Evolutionary conservation across 371 early-diverging fungal genomes (phyloP), one percentile per base, ranked within the genome.

Genomic region (Mucor indicus): DNA sequence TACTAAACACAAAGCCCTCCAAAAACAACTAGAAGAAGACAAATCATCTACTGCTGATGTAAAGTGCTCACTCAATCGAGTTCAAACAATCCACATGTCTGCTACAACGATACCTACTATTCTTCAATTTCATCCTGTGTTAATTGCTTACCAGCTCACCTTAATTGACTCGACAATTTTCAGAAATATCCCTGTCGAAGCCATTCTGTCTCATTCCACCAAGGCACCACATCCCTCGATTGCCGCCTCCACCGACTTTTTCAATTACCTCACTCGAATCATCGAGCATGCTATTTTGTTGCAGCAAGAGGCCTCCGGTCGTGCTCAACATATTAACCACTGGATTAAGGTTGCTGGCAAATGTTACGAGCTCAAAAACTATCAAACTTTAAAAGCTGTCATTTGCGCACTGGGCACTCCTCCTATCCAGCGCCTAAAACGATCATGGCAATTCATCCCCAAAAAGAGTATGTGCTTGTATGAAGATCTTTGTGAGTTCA

Each of bases 221-320:
- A 80, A 82, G 29, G 55, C 70, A 13, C 87, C 88, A 0, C 74
- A 84, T 33, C 77, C 81, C 9, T 60, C 76, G n/a, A 75, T 91
- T 21, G 81, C 79, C 8, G 83, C 84, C 4, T 83, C 82, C 1
- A 83, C 89, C 2, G 90, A 88, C 44, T 87, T 87, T 57, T 91
- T 91, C 74, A 91, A 91, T 54, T 89, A 88, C 53, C 54, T 89
- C 5, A 86, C 90, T 11, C 74, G 91, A 11, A 44, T 84, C 24
- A 80, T 91, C 22, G 91, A 91, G 55, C 75, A 76, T 36, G 75
- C 87, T 3, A 79, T 91, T 19, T 60, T 91, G 11, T 63, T 75
- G 20, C 80, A 80, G 2, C 64, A 67, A n/a, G 79, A 76, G 25
- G 77, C 86, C 1, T 69, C 80, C 0, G 83, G 73, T 5, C 67